Base-by-base conservation (phyloP, 192 early-diverging fungal species). In the Umbelopsis isabellina region DNA sequence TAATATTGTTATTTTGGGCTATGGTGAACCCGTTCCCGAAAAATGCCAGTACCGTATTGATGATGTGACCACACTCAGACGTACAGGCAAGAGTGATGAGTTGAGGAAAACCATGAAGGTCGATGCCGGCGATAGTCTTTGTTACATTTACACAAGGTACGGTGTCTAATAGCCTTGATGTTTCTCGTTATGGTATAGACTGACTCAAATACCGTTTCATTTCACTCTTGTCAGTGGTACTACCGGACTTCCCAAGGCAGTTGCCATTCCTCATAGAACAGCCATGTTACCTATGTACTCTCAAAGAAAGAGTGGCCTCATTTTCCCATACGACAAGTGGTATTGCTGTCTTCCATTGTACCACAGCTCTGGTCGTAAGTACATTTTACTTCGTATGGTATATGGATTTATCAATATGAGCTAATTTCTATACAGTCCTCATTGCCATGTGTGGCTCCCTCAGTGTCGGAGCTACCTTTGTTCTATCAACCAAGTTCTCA, bases 261-360 rank as follows among this genome's bases (percentile, higher is more conserved):
- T 61, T 6, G 55, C 55, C 30, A 61, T 61, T 61, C 55, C 55
- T 35, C 55, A 61, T 30, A 61, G 55, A 35, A 27, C 11, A 16
- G 25, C 27, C 16, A 61, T 61, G 12, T 11, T 61, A 18, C 55
- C 55, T 6, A 61, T 61, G 55, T 35, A 6, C 13, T 35, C 15
- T 12, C 55, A 61, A 9, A 61, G 25, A 30, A 7, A 27, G 2
- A 27, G 23, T 8, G 55, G 55, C 30, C 27, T 1, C 1, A 4
- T 61, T 13, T 35, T 4, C 1, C 25, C 10, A 12, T 2, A 27
- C 0, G 55, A 61, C n/a, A 61, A 18, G 30, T 61, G 55, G 55
- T 61, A 61, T 18, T 61, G 55, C 55, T 61, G 55, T 61, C 55
- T 61, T 35, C 55, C 55, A 61, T 35, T 61, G 55, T 61, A 61